phyloP scores from a whole-genome alignment of 305 asterid species.

The Caryopteris hybrid region DNA sequence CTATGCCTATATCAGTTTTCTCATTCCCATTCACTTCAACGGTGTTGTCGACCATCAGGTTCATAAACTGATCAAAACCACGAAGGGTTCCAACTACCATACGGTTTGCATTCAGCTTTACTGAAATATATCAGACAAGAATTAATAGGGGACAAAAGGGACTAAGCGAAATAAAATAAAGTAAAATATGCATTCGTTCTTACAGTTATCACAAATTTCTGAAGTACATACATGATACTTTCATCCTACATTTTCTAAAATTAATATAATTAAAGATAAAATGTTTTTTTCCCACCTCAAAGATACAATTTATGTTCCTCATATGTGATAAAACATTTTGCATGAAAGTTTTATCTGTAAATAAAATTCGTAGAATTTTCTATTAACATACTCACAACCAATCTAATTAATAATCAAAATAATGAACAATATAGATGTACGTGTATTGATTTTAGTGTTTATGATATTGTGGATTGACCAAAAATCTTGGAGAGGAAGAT shows the following conservation, averaged over 20 bases:
- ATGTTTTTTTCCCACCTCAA: background rate
- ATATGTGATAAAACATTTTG: background rate
- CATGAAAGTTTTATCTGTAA: background rate
- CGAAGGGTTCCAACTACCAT: constrained; percentile 93
- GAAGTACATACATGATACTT: too few relatives aligned
- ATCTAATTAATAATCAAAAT: too few relatives aligned
- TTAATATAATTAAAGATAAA: background rate
- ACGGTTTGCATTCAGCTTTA: constrained; percentile 88
- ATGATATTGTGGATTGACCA: too few relatives aligned
- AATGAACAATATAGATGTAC: background rate
- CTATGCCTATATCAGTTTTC: constrained; percentile 86
- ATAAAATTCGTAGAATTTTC: too few relatives aligned
- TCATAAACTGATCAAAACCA: constrained; percentile 98
- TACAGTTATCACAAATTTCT: too few relatives aligned
- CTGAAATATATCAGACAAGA: constrained; percentile 28
- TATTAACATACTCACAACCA: background rate
- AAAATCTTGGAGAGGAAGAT: too few relatives aligned
- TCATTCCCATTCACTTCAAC: constrained; percentile 84
- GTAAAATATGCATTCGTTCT: too few relatives aligned
- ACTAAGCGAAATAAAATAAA: too few relatives aligned
- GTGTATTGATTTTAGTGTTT: background rate
- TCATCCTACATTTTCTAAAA: background rate
- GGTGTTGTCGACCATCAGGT: constrained; percentile 88
- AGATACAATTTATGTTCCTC: background rate
- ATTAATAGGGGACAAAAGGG: too few relatives aligned